These are phyloP conservation scores for Alternaria atra DNA, from an alignment of 2,329 filamentous ascomycete genomes.

Conservation along the genomic window DNA sequence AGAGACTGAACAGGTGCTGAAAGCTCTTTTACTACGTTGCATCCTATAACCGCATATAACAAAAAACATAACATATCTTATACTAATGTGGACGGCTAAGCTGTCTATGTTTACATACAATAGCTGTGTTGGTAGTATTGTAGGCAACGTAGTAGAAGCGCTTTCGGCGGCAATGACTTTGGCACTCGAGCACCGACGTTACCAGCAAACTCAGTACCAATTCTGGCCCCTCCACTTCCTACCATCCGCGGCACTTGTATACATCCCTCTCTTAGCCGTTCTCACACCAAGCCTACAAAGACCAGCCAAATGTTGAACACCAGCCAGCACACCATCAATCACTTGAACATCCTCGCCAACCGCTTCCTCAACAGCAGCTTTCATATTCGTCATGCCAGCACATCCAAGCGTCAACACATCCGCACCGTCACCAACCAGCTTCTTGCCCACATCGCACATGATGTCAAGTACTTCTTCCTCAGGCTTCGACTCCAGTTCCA, in stretches of 20 bases:
- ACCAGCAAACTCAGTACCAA: background rate
- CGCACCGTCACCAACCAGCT: slow-evolving; percentile 54
- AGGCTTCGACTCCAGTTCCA: slow-evolving; percentile 56
- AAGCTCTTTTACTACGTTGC: too few species aligned
- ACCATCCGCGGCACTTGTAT: slow-evolving; percentile 47
- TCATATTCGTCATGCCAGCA: slow-evolving; percentile 61
- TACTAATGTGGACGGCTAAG: too few species aligned
- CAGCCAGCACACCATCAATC: slow-evolving; percentile 61
- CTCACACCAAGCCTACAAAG: slow-evolving; percentile 57
- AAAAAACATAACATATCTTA: too few species aligned
- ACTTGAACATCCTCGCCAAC: slow-evolving; percentile 59
- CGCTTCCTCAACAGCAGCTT: slow-evolving; percentile 56
- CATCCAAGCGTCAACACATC: slow-evolving; percentile 58
- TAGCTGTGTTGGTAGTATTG: too few species aligned
- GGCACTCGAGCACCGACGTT: background rate
- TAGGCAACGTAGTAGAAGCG: too few species aligned
- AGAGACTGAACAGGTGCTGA: too few species aligned
- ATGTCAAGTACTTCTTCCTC: slow-evolving; percentile 51
- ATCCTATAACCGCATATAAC: too few species aligned
- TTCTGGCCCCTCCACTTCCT: background rate
- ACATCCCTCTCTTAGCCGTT: slow-evolving; percentile 58
- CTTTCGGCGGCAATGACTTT: background rate
- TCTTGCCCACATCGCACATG: slow-evolving; percentile 41
- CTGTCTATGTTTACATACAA: too few species aligned
- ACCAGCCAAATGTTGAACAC: slow-evolving; percentile 57